Percentiles rank a stretch among this genome's conserved stretches.
These are phyloP conservation scores for Ensete ventricosum DNA, from an alignment of 176 grass and related monocot species.

Conservation along the genomic window DNA sequence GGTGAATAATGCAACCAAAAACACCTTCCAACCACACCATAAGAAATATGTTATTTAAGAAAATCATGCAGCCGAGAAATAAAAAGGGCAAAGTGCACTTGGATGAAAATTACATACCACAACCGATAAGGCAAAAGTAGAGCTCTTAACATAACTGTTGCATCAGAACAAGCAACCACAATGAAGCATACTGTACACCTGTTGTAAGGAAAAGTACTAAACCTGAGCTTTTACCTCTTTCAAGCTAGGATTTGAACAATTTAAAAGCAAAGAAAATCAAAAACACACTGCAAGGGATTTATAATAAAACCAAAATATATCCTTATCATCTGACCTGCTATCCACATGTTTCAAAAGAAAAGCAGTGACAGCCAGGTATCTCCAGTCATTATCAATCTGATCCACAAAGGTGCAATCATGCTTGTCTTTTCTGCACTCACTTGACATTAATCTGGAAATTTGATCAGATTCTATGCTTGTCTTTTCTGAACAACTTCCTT, in stretches of 20 bases:
- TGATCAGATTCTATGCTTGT: neutral
- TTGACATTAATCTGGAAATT: conserved; percentile 3
- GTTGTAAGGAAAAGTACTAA: conserved; percentile 1
- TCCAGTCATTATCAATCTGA: conserved; percentile 88
- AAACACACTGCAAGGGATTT: conserved; percentile 2
- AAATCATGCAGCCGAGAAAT: neutral
- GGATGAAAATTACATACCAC: conserved; percentile 47
- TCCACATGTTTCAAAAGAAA: conserved; percentile 66
- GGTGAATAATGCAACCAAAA: conserved; percentile 15
- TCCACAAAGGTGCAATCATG: conserved; percentile 24
- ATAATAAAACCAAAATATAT: conserved; percentile 1
- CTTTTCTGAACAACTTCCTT: conserved; percentile 21
- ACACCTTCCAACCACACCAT: neutral
- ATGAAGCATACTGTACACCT: conserved; percentile 77
- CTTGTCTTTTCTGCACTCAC: neutral
- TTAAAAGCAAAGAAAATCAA: conserved; percentile 13
- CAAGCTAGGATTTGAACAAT: neutral
- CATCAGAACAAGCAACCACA: conserved; percentile 84
- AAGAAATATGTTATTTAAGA: neutral
- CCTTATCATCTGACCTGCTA: conserved; percentile 37
- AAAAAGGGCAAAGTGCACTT: neutral
- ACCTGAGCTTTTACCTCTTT: conserved; percentile 13
- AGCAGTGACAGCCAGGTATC: conserved; percentile 91
- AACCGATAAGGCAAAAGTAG: conserved; percentile 86
- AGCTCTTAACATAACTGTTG: conserved; percentile 64